A percentile compares a stretch with the other conserved stretches of the same genome.
These are phyloP conservation scores for Wallacemonas sp. DNA, from an alignment of 208 protist species.

Conservation along the genomic window DNA sequence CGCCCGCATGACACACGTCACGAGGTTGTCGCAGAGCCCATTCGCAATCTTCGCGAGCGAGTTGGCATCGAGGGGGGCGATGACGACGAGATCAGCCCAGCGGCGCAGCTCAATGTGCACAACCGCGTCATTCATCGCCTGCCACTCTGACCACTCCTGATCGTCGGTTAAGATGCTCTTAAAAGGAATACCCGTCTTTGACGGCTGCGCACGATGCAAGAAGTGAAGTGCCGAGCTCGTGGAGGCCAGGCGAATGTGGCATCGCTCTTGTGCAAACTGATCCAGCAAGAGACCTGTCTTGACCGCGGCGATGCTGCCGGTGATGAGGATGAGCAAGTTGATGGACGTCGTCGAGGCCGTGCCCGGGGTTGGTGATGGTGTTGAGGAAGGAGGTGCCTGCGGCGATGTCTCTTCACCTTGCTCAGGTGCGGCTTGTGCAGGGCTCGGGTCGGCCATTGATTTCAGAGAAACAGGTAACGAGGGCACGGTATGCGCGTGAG, in stretches of 20 bases:
- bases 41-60: slow-evolving; percentile 94
- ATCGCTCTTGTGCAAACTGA: slow-evolving; percentile 60
- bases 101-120: slow-evolving; percentile 93
- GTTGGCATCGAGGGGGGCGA: slow-evolving; percentile 97
- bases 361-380: neutral
- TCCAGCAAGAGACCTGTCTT: slow-evolving; percentile 86
- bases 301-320: slow-evolving; percentile 88
- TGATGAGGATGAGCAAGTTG: slow-evolving; percentile 81
- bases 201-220: slow-evolving; percentile 61
- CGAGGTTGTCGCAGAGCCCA: slow-evolving; percentile 95
- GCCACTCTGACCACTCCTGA: slow-evolving; percentile 81
- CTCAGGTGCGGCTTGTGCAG: neutral
- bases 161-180: slow-evolving; percentile 85
- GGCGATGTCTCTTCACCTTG: neutral
- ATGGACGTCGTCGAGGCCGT: slow-evolving; percentile 30
- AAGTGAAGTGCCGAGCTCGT: slow-evolving; percentile 83
- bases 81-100: slow-evolving; percentile 96
- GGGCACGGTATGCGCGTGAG: no score
- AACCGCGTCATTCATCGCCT: slow-evolving; percentile 86
- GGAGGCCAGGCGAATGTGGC: slow-evolving; percentile 80
- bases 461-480: no score
- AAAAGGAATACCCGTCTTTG: slow-evolving; percentile 57
- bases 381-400: neutral
- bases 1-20: slow-evolving; percentile 94
- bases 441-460: no score